A percentile compares a stretch with the other conserved stretches of the same genome.
phyloP scores from a whole-genome alignment of 441 rosid genomes.

The Gossypium schwendimanii region DNA sequence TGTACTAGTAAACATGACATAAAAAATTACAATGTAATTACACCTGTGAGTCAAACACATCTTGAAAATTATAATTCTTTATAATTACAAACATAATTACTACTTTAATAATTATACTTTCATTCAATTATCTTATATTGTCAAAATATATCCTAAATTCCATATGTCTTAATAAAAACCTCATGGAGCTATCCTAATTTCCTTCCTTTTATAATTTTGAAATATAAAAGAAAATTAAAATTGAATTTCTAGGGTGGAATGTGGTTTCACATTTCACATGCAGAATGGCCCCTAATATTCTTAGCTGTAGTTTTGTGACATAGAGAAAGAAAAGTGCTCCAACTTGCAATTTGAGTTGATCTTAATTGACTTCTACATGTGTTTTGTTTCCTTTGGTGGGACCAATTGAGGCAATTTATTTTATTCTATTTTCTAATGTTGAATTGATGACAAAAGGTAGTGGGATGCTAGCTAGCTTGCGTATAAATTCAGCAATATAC shows the following conservation, averaged over 20 bases:
- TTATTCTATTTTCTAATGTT: neutral
- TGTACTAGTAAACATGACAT: too few species aligned
- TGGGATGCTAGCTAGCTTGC: neutral
- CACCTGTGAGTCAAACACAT: too few species aligned
- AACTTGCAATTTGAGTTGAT: neutral
- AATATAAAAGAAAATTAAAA: neutral
- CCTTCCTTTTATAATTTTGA: neutral
- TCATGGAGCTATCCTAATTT: neutral
- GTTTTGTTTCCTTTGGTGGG: neutral
- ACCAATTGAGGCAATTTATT: neutral
- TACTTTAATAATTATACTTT: too few species aligned
- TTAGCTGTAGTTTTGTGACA: neutral
- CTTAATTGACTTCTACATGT: conserved; percentile 3
- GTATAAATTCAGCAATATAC: neutral
- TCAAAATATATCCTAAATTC: too few species aligned
- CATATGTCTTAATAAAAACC: neutral
- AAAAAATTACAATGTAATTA: too few species aligned
- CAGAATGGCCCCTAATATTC: neutral
- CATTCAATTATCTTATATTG: too few species aligned
- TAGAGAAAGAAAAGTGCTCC: neutral
- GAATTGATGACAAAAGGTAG: neutral
- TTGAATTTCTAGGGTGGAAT: neutral
- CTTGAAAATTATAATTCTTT: too few species aligned
- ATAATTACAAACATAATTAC: too few species aligned
- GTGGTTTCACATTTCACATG: neutral